Percentiles rank a stretch among this genome's conserved stretches.
phyloP scores from a whole-genome alignment of 495 filamentous ascomycete genomes.

The Cercophora scortea region DNA sequence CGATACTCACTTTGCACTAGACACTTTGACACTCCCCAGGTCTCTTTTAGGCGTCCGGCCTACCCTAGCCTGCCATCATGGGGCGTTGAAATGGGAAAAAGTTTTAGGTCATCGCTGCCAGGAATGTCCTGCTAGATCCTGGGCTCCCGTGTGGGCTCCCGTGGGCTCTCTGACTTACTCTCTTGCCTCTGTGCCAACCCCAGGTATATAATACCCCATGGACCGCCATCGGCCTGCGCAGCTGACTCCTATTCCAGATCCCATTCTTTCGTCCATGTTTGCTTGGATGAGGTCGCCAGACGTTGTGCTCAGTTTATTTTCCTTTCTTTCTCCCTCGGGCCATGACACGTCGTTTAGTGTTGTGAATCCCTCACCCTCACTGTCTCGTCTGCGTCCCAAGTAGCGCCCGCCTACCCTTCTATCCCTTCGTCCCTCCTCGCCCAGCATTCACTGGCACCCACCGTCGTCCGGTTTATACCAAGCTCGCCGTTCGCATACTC shows the following conservation, averaged over 20 bases:
- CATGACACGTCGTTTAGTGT: slow-evolving; percentile 6
- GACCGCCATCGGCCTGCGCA: slow-evolving; percentile 14
- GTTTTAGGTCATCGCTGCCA: slow-evolving; percentile 25
- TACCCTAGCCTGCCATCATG: slow-evolving; percentile 15
- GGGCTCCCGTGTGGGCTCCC: too few species aligned
- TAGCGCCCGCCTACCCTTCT: slow-evolving; percentile 1
- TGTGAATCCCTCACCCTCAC: slow-evolving; percentile 5
- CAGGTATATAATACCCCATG: slow-evolving; percentile 16
- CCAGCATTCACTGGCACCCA: slow-evolving; percentile 11
- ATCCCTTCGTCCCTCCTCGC: background rate
- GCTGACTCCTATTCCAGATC: slow-evolving; percentile 1
- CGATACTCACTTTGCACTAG: too few species aligned
- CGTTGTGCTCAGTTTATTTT: background rate
- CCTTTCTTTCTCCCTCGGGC: background rate
- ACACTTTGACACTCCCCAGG: background rate
- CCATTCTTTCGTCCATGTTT: slow-evolving; percentile 5
- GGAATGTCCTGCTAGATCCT: too few species aligned
- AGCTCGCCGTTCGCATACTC: too few species aligned
- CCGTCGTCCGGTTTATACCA: too few species aligned
- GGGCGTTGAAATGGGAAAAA: slow-evolving; percentile 10
- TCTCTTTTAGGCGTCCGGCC: slow-evolving; percentile 2
- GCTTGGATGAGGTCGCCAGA: slow-evolving; percentile 8
- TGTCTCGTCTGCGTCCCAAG: slow-evolving; percentile 1
- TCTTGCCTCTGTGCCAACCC: too few species aligned
- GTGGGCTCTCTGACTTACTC: too few species aligned